A percentile compares a stretch with the other conserved stretches of the same genome.
Evolutionary conservation across 2,329 filamentous ascomycete genomes (phyloP).

Genomic region (Monosporascus sp.): DNA sequence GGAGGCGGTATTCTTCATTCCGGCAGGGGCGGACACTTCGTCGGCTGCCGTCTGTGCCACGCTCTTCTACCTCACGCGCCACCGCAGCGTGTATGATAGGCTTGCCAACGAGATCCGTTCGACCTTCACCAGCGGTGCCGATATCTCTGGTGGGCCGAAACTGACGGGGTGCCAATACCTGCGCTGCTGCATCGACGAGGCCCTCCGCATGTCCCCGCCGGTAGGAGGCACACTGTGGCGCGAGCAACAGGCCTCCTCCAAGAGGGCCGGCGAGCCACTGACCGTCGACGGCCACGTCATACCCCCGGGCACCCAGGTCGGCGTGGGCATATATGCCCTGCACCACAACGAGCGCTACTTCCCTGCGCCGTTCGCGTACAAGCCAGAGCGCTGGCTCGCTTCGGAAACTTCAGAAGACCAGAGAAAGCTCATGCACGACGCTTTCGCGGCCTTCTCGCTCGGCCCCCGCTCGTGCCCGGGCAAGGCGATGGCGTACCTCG

Average conservation of each 20-base stretch:
- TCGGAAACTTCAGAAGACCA: neutral
- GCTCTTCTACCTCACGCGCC: neutral
- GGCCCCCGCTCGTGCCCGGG: neutral
- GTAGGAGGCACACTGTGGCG: neutral
- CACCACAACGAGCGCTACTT: conserved; percentile 4
- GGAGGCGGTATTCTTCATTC: neutral
- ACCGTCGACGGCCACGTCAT: neutral
- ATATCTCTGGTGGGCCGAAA: neutral
- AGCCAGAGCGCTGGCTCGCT: neutral
- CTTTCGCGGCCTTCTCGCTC: conserved; percentile 2
- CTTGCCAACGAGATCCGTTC: neutral
- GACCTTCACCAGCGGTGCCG: neutral
- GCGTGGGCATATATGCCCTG: conserved; percentile 2
- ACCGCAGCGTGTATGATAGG: neutral
- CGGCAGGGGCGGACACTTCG: neutral
- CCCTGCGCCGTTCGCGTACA: neutral
- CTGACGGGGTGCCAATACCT: neutral
- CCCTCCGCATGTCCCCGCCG: neutral
- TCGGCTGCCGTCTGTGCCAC: neutral
- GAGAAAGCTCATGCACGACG: neutral
- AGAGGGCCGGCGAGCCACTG: neutral
- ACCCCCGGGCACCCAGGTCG: neutral
- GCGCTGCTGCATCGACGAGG: neutral
- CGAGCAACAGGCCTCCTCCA: conserved; percentile 1
- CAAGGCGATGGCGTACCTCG: conserved; percentile 4